Evolutionary conservation across 2,329 filamentous ascomycete species (phyloP).

Genomic region (Amesomyces nigricolor): DNA sequence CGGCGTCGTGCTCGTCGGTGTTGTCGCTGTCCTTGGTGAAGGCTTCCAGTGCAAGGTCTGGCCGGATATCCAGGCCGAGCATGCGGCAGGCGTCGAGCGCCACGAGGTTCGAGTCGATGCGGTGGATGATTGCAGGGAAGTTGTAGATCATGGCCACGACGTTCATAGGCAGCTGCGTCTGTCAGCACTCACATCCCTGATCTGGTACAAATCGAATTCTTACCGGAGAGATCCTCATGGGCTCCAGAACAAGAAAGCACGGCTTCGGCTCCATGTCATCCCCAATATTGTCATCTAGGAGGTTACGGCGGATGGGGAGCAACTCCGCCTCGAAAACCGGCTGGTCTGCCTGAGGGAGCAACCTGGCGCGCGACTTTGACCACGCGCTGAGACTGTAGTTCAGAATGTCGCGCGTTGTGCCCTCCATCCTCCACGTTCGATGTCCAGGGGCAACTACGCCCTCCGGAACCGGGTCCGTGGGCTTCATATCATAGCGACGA

Average conservation of each 20-base stretch:
- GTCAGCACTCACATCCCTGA: constrained; percentile 19
- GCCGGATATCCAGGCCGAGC: constrained; percentile 57
- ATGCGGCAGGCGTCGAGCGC: constrained; percentile 66
- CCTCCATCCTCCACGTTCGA: constrained; percentile 36
- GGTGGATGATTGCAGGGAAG: constrained; percentile 78
- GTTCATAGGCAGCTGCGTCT: constrained; percentile 55
- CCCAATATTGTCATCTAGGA: constrained; percentile 62
- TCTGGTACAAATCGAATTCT: constrained; percentile 37
- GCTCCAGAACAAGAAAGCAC: constrained; percentile 71
- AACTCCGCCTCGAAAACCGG: constrained; percentile 74
- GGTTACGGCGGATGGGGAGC: constrained; percentile 72
- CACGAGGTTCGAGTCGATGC: constrained; percentile 76
- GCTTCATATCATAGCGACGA: constrained; percentile 53
- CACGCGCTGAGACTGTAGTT: constrained; percentile 79
- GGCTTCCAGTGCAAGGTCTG: constrained; percentile 74
- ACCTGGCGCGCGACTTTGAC: constrained; percentile 48
- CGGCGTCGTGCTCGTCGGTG: constrained; percentile 62
- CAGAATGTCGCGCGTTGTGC: constrained; percentile 56
- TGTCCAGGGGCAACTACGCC: constrained; percentile 45
- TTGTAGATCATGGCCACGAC: constrained; percentile 68
- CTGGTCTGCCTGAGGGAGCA: constrained; percentile 60
- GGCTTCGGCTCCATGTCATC: constrained; percentile 37
- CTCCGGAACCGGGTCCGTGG: constrained; percentile 59
- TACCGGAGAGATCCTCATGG: constrained; percentile 69
- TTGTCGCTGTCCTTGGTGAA: constrained; percentile 91